These are phyloP conservation scores for Beauveria sp. DNA, from an alignment of 2,329 filamentous ascomycete genomes.

Conservation along the genomic window DNA sequence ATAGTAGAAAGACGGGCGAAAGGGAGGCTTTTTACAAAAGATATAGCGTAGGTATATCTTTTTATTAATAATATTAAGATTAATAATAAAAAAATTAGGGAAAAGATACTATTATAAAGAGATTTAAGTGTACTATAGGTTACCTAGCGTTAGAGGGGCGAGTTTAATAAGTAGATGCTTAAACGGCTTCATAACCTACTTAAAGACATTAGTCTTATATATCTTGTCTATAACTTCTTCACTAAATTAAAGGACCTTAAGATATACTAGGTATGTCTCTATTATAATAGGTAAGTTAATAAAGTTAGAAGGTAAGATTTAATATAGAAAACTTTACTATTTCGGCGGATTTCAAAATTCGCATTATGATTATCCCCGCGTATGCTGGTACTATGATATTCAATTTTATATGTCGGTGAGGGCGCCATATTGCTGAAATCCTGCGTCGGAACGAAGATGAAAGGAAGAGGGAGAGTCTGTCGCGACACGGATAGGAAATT, in stretches of 20 bases:
- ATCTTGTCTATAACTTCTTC: constrained; percentile 14
- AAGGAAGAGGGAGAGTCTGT: background rate
- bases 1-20: constrained; percentile 12
- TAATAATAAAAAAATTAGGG: constrained; percentile 15
- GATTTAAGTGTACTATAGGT: constrained; percentile 9
- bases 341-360: constrained; percentile 14
- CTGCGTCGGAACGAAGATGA: background rate
- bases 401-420: constrained; percentile 13
- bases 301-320: constrained; percentile 10
- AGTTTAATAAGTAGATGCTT: constrained; percentile 16
- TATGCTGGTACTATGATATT: background rate
- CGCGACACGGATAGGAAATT: background rate
- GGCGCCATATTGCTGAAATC: background rate
- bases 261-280: constrained; percentile 13
- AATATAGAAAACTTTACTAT: constrained; percentile 17
- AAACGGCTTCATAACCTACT: constrained; percentile 17
- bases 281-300: constrained; percentile 14
- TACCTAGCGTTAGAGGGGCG: constrained; percentile 12
- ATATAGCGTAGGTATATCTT: background rate
- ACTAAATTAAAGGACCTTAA: constrained; percentile 15
- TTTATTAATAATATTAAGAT: constrained; percentile 13
- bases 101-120: constrained; percentile 17
- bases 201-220: constrained; percentile 16
- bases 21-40: background rate
- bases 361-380: background rate